Base-by-base conservation (phyloP, 2,329 filamentous ascomycete species). In the Botrytis deweyae region DNA sequence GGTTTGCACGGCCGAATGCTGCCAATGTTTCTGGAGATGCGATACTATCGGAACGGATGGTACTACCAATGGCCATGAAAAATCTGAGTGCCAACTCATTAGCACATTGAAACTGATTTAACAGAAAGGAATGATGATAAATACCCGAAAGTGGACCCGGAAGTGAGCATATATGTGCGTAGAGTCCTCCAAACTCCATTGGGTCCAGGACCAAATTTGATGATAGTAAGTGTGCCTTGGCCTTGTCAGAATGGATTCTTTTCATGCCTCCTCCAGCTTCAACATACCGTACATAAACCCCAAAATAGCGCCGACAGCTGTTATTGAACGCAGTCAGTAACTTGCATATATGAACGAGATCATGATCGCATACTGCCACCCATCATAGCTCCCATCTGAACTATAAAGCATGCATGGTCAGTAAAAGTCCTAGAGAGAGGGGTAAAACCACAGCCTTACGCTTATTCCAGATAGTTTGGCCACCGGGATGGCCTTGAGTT, bases 351-450 rank as follows among this genome's bases (percentile, higher is more conserved):
- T 16, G 14, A 36, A n/a, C 18, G 7, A 59, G 52, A 49, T 42
- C 25, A 59, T 61, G 73, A 62, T 72, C 70, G 89, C 94, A 80
- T 92, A 98, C 95, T 97, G 83, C 94, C 93, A 79, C 96, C 96
- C 94, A 98, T 98, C 91, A 99, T 91, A 76, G 93, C 94, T 79
- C 96, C 96, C 94, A 98, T 98, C 87, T 97, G 98, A 83, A 95
- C 94, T 97, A 82, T 79, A 77, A 67, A 73, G 81, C n/a, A 82
- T 80, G 66, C 36, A 82, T 80, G 66, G 74, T 78, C 72, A 78
- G 74, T 74, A 74, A 40, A 80, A 82, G 80, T 82, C 82, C 77
- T 73, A 58, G 66, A 49, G 42, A 64, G 16, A 65, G 33, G n/a
- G 25, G 52, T n/a, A 10, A 29, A 65, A 40, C 72, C 64, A 52